Percentiles rank a stretch among this genome's conserved stretches.
Evolutionary conservation across 352 stramenopile genomes (phyloP).

Genomic region (Halophytophthora batemanensis): DNA sequence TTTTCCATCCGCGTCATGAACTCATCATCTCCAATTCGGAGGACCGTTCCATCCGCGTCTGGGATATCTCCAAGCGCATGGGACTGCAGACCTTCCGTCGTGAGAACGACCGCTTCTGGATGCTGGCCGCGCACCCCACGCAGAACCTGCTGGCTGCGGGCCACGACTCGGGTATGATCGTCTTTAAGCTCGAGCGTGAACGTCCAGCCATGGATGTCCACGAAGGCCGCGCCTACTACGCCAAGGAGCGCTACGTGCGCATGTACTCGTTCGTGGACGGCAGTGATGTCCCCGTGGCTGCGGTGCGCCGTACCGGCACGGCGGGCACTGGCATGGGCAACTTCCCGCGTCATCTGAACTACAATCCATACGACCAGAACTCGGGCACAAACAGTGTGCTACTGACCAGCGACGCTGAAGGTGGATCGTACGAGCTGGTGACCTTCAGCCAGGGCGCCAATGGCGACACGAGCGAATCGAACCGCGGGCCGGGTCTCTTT

Average conservation of each 20-base stretch:
- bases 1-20: conserved; percentile 99
- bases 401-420: conserved; percentile 94
- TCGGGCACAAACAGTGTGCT: conserved; percentile 89
- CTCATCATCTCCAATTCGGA: conserved; percentile 99
- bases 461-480: conserved; percentile 90
- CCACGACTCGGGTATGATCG: conserved; percentile 99
- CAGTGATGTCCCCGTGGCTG: conserved; percentile 71
- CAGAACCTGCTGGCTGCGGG: conserved; percentile 98
- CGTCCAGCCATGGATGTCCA: conserved; percentile 92
- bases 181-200: conserved; percentile 99
- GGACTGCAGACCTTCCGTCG: conserved; percentile 98
- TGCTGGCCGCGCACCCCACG: conserved; percentile 92
- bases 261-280: conserved; percentile 93
- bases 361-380: conserved; percentile 95
- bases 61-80: conserved; percentile 98
- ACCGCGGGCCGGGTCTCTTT: conserved; percentile 91
- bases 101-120: conserved; percentile 99
- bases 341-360: conserved; percentile 92
- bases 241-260: conserved; percentile 97
- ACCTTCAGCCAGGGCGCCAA: conserved; percentile 86
- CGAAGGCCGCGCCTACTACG: conserved; percentile 92
- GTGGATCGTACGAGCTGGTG: conserved; percentile 97
- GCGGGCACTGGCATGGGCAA: conserved; percentile 88
- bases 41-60: conserved; percentile 98
- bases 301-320: conserved; percentile 65